Evolutionary conservation across 2,329 filamentous ascomycete genomes (phyloP), one percentile per base, ranked within the genome.

Genomic region (Aureobasidium sp.): DNA sequence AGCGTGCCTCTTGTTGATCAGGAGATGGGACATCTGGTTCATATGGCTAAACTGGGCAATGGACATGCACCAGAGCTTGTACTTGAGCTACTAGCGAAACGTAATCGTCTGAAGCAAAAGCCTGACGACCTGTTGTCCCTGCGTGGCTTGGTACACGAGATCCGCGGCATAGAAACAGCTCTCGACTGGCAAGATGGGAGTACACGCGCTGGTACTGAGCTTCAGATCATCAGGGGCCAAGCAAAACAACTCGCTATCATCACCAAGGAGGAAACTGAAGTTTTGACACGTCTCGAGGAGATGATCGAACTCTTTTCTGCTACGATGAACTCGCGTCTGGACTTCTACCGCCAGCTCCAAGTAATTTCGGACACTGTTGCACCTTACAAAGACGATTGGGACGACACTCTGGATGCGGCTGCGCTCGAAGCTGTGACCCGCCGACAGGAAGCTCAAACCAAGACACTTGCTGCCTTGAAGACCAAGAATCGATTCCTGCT

Each of bases 291-390:
- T 10, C 68, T 86, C 13, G 85, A 89, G 63, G 82, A 83, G 62
- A 92, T 96, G 70, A 75, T 90, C 6, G 86, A 93, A 49, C 76
- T 84, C 29, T 94, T 95, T 70, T 87, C 84, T 29, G 78, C 80
- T 17, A 84, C 87, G 0, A 92, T 95, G 84, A 97, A 97, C 68
- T 80, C 85, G 38, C 86, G 94, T 15, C 75, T 96, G 0, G 90
- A 94, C 61, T 97, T 91, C 70, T 97, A 97, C 70, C 85, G 87
- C 5, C 91, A 96, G 68, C 79, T 97, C 11, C 94, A 97, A 69
- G 82, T 84, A 27, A 85, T 97, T n/a, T 96, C 92, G 0, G 93
- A 97, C 69, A 89, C 84, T 19, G 90, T 97, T 0, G 81, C 83
- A 5, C 86, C 88, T 0, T 89, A 88, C 60, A 86, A 90, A 60